Evolutionary conservation across 495 filamentous ascomycete genomes (phyloP), one percentile per base, ranked within the genome.

Genomic region (Parathielavia hyrcaniae): DNA sequence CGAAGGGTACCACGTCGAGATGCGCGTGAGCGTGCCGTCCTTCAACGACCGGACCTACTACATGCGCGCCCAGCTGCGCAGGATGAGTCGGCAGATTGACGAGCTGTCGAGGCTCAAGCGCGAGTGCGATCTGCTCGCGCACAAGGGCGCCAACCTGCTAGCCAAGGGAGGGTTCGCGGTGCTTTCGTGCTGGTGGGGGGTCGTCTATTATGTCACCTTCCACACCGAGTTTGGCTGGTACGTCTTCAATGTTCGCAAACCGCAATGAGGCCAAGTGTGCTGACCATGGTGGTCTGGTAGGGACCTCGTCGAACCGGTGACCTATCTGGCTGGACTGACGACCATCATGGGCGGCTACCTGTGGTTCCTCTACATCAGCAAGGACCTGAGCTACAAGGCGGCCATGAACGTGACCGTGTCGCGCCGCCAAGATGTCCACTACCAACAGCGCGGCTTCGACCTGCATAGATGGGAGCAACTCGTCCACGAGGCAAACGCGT

Each of bases 351-450:
- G 85, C 39, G 90, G 90, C 26, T 97, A 96, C 62, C 73, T 95
- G 60, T 96, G 90, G 87, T 96, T 97, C 65, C 77, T 97, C 12
- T 95, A 91, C 70, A 87, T 95, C 68, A 95, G 91, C 71, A 83
- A 89, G 44, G 90, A 95, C 72, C 86, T 95, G 19, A 87, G 81
- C 43, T 96, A 96, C 72, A 84, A 85, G 58, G 84, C 85, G 7
- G 90, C 90, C 22, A 80, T 95, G 66, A 93, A 93, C 65, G 80
- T 91, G 57, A 95, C 91, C 1, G 86, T 97, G 38, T 88, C 81
- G 43, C 73, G 84, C 19, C 78, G 91, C 5, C 91, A 96, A 73
- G 78, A 81, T 51, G 81, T 85, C 63, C 75, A 96, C 20, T 97
- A 97, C 64, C 75, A 87, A 61, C 69, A 72, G 36, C 80, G 81